Percentiles rank a stretch among this genome's conserved stretches.
phyloP scores from a whole-genome alignment of 768 basidiomycete genomes.

The Suillus alpinus region DNA sequence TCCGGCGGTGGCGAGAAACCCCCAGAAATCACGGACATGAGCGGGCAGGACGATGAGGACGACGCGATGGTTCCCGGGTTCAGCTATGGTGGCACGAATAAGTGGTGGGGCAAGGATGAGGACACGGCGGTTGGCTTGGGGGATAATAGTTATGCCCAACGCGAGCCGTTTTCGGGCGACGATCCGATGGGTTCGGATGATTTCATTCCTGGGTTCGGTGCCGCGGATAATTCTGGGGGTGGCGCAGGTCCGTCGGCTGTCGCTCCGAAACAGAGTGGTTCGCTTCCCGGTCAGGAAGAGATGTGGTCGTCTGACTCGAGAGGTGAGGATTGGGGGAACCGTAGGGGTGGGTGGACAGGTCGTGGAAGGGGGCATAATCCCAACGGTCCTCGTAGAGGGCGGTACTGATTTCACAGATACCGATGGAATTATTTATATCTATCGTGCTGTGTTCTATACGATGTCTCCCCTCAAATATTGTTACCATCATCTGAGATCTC shows the following conservation, averaged over 20 bases:
- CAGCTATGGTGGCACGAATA: constrained; percentile 37
- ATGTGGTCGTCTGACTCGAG: constrained; percentile 39
- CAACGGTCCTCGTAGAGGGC: constrained; percentile 23
- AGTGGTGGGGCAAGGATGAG: constrained; percentile 49
- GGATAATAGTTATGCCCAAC: constrained; percentile 21
- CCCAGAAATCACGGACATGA: constrained; percentile 58
- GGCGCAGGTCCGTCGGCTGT: constrained; percentile 22
- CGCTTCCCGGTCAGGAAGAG: constrained; percentile 52
- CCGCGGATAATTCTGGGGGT: constrained; percentile 26
- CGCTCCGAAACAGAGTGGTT: constrained; percentile 33
- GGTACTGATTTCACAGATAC: constrained; percentile 14
- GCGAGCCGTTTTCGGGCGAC: constrained; percentile 21
- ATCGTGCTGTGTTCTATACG: neutral
- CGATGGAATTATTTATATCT: neutral
- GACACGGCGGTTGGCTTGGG: constrained; percentile 23
- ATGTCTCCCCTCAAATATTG: neutral
- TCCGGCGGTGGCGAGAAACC: constrained; percentile 84
- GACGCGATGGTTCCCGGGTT: constrained; percentile 77
- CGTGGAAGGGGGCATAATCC: constrained; percentile 33
- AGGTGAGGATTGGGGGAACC: constrained; percentile 38
- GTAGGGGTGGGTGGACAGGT: constrained; percentile 30
- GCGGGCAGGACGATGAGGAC: constrained; percentile 70
- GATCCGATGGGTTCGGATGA: constrained; percentile 45
- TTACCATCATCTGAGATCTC: neutral
- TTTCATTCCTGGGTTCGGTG: constrained; percentile 64